Evolutionary conservation across 768 basidiomycete genomes (phyloP).

Genomic region (Phanerodontia chrysosporium): DNA sequence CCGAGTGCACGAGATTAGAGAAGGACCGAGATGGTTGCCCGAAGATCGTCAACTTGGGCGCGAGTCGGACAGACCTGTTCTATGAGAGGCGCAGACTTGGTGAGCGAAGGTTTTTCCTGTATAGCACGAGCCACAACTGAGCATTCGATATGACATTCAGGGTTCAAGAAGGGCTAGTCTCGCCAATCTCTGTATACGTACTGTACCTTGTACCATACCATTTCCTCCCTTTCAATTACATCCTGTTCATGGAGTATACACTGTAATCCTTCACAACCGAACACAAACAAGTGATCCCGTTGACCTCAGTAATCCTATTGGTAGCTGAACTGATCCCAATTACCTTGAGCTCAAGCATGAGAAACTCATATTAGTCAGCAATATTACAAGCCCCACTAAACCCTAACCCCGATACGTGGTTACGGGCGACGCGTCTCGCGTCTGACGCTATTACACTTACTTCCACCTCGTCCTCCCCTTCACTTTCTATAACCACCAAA

Average conservation of each 20-base stretch:
- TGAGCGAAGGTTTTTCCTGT: constrained; percentile 27
- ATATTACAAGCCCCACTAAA: not conserved
- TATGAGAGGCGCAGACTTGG: constrained; percentile 86
- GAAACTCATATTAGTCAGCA: too few relatives aligned
- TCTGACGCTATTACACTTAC: not conserved
- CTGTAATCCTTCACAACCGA: too few relatives aligned
- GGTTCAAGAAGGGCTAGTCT: constrained; percentile 62
- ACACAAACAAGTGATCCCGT: too few relatives aligned
- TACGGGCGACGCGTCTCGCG: constrained; percentile 24
- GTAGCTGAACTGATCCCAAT: too few relatives aligned
- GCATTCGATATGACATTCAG: constrained; percentile 27
- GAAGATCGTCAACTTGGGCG: constrained; percentile 96
- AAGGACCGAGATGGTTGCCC: constrained; percentile 98
- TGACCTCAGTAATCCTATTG: too few relatives aligned
- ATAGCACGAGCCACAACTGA: not conserved
- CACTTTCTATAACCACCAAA: too few relatives aligned
- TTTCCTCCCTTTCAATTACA: not conserved
- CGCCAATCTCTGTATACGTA: not conserved
- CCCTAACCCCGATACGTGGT: not conserved
- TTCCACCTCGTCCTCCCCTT: not conserved
- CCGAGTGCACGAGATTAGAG: constrained; percentile 93
- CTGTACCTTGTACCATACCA: not conserved
- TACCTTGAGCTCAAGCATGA: too few relatives aligned
- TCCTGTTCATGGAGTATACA: not conserved
- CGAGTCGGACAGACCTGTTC: constrained; percentile 88